These are phyloP conservation scores for Auxenochlorella pyrenoidosa DNA, from an alignment of 139 green algal species.

Conservation along the genomic window DNA sequence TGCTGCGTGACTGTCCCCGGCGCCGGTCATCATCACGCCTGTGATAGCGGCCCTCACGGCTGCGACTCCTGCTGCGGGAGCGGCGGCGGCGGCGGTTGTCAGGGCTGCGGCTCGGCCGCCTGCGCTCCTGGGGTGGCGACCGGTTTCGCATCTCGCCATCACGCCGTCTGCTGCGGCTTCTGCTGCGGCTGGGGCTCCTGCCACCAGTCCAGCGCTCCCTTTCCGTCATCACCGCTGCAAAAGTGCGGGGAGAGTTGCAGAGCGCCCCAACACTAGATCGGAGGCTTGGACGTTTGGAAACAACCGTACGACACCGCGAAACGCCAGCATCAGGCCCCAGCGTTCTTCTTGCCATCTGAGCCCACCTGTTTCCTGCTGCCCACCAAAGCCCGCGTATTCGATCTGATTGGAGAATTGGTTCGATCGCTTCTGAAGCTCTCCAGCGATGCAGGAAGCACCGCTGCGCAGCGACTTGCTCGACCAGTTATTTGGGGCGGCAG, in stretches of 20 bases:
- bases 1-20: not conserved
- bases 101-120: not conserved
- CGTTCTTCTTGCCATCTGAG: too few species aligned
- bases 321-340: not conserved
- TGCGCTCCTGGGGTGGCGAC: not conserved
- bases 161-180: conserved; percentile 7
- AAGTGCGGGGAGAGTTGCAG: not conserved
- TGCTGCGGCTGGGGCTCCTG: not conserved
- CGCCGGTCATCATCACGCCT: not conserved
- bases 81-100: conserved; percentile 7
- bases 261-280: not conserved
- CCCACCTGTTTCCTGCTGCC: too few species aligned
- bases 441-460: not conserved
- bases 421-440: too few species aligned
- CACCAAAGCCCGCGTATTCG: not conserved
- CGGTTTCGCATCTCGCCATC: not conserved
- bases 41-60: not conserved
- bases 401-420: not conserved
- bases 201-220: not conserved
- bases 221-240: not conserved
- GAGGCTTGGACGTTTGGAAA: too few species aligned
- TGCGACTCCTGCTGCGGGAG: conserved; percentile 14
- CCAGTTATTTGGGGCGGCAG: not conserved
- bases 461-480: not conserved
- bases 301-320: not conserved